phyloP scores from a whole-genome alignment of 192 early-diverging fungal genomes.

The Dissophora globulifera region DNA sequence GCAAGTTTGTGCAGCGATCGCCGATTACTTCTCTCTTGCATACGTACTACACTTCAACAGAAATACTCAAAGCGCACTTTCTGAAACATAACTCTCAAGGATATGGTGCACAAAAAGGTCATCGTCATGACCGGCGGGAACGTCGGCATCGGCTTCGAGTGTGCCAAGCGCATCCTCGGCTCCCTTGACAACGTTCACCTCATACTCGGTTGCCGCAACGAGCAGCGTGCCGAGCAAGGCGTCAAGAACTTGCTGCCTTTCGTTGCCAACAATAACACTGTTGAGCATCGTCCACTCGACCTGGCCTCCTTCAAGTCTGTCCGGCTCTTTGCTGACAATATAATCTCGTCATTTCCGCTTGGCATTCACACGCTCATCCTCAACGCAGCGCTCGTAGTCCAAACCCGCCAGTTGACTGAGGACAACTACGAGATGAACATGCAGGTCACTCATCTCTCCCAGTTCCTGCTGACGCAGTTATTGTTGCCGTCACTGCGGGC shows the following conservation, averaged over 20 bases:
- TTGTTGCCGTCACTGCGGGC: slow-evolving; percentile 22
- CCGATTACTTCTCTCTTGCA: too few species aligned
- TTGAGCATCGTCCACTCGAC: slow-evolving; percentile 39
- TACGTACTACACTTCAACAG: too few species aligned
- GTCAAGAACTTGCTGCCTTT: slow-evolving; percentile 22
- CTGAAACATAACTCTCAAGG: too few species aligned
- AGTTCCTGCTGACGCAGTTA: slow-evolving; percentile 40
- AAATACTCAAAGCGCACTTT: too few species aligned
- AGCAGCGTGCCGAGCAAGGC: slow-evolving; percentile 9
- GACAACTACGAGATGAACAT: slow-evolving; percentile 49
- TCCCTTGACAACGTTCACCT: slow-evolving; percentile 22
- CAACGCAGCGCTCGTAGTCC: slow-evolving; percentile 40
- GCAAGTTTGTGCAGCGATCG: too few species aligned
- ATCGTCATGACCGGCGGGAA: slow-evolving; percentile 45
- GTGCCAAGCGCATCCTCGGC: slow-evolving; percentile 16
- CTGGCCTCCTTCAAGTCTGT: slow-evolving; percentile 49
- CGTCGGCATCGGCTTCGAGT: slow-evolving; percentile 55
- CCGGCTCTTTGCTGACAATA: slow-evolving; percentile 34
- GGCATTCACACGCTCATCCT: slow-evolving; percentile 34
- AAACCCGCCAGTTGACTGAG: slow-evolving; percentile 30
- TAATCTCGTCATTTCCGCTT: slow-evolving; percentile 26
- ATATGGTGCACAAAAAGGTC: slow-evolving; percentile 34
- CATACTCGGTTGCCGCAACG: slow-evolving; percentile 29
- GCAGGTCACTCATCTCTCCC: slow-evolving; percentile 54
- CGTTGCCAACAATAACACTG: background rate